Evolutionary conservation across 768 basidiomycete genomes (phyloP), one percentile per base, ranked within the genome.

Genomic region (Vararia minispora): DNA sequence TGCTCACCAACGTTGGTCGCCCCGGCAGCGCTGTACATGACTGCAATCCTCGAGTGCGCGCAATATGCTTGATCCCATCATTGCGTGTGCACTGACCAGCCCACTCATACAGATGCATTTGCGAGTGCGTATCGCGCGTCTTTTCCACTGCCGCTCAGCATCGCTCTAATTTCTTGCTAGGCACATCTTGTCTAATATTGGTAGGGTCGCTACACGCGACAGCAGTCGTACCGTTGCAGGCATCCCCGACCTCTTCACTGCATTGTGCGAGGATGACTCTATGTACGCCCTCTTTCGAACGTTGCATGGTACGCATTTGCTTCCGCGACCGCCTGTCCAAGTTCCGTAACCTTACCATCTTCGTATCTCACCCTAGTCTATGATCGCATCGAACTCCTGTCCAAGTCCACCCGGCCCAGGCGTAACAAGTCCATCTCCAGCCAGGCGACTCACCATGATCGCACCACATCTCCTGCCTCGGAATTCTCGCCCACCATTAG

Each of bases 31-130:
- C 55, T 95, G 30, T 95, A 92, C 65, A 68, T 92, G 35, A 92
- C 91, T 2, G 89, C 90, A 6, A 86, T 94, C 46, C 66, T 95
- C 22, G 91, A 95, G 90, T 92, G 58, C 64, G 90, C n/a, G n/a
- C n/a, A n/a, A n/a, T n/a, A n/a, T n/a, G n/a, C n/a, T n/a, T 50
- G 51, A 53, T 61, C 38, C 23, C 14, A 20, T 17, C 16, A 12
- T 18, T 5, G 33, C n/a, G 17, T 34, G 6, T 35, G 26, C 17
- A 16, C 16, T 61, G 48, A 44, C 46, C 40, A 46, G 37, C 39
- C 49, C 37, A 40, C 29, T 27, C 45, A 36, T 50, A 22, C 55
- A 89, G 87, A 62, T 76, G 83, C 41, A 68, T 87, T 51, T 89
- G 85, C 86, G 84, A 89, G 86, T 89, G 62, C 56, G 80, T 74